A percentile compares a stretch with the other conserved stretches of the same genome.
phyloP scores from a whole-genome alignment of 2,329 filamentous ascomycete species.

The Verticillium nubilum region DNA sequence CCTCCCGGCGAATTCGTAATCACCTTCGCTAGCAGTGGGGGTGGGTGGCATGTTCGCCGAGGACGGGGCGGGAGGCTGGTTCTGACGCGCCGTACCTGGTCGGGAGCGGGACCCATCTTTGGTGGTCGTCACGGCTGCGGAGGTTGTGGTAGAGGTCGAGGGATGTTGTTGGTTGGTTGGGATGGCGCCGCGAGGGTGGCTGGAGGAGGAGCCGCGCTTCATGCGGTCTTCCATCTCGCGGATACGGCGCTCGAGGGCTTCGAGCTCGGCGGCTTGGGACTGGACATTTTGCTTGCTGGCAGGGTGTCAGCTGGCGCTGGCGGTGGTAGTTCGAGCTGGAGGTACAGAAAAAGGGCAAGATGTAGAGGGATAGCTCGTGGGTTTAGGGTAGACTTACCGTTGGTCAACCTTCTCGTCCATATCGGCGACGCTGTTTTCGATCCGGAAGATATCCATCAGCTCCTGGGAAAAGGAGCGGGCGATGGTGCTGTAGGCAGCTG shows the following conservation, averaged over 20 bases:
- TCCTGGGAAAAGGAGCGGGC: conserved; percentile 82
- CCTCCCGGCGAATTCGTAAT: conserved; percentile 32
- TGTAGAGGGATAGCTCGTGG: not conserved
- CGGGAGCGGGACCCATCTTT: conserved; percentile 32
- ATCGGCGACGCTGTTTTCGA: conserved; percentile 71
- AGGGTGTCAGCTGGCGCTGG: not conserved
- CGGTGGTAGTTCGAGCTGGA: conserved; percentile 5
- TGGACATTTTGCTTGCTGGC: conserved; percentile 73
- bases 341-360: not conserved
- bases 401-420: conserved; percentile 71
- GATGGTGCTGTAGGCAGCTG: conserved; percentile 58
- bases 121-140: conserved; percentile 21
- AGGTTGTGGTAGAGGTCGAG: not conserved
- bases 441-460: conserved; percentile 82
- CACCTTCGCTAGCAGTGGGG: conserved; percentile 58
- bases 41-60: conserved; percentile 55
- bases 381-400: conserved; percentile 55
- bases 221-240: conserved; percentile 81
- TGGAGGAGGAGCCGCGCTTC: conserved; percentile 25
- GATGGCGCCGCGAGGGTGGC: conserved; percentile 14
- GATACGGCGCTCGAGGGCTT: conserved; percentile 77
- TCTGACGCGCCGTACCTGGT: conserved; percentile 46
- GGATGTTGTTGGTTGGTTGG: conserved; percentile 4
- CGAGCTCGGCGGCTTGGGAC: conserved; percentile 71
- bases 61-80: conserved; percentile 44